These are phyloP conservation scores for Candida morakotiae DNA, from an alignment of 805 yeast species.

Conservation along the genomic window DNA sequence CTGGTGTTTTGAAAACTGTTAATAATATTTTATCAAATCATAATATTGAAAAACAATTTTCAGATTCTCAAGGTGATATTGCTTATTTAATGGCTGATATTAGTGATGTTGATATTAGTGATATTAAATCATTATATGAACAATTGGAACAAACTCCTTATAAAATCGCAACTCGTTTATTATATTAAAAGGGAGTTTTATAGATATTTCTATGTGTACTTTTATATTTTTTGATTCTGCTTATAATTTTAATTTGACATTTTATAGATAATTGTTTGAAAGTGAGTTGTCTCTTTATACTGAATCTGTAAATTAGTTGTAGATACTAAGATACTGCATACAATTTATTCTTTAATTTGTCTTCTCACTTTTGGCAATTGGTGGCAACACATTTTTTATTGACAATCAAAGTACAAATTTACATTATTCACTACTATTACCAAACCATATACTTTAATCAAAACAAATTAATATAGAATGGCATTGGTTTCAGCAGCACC, in stretches of 20 bases:
- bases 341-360: no score
- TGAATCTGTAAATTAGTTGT: no score
- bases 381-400: conserved; percentile 6
- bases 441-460: background rate
- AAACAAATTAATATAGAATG: conserved; percentile 23
- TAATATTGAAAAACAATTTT: conserved; percentile 96
- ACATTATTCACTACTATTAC: background rate
- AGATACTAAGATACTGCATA: no score
- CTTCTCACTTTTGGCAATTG: background rate
- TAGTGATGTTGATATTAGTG: conserved; percentile 74
- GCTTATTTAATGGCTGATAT: conserved; percentile 99
- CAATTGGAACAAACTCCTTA: conserved; percentile 85
- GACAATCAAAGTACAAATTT: background rate
- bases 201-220: background rate
- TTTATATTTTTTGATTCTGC: background rate
- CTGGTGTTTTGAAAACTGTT: conserved; percentile 97
- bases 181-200: conserved; percentile 54
- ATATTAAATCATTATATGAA: conserved; percentile 79
- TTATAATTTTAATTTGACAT: background rate
- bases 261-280: no score
- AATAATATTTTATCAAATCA: conserved; percentile 91
- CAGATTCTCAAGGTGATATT: conserved; percentile 94
- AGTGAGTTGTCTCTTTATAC: no score
- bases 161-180: conserved; percentile 84
- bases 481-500: conserved; percentile 86